phyloP scores from a whole-genome alignment of 2,329 filamentous ascomycete genomes.

The Monosporascus sp. region DNA sequence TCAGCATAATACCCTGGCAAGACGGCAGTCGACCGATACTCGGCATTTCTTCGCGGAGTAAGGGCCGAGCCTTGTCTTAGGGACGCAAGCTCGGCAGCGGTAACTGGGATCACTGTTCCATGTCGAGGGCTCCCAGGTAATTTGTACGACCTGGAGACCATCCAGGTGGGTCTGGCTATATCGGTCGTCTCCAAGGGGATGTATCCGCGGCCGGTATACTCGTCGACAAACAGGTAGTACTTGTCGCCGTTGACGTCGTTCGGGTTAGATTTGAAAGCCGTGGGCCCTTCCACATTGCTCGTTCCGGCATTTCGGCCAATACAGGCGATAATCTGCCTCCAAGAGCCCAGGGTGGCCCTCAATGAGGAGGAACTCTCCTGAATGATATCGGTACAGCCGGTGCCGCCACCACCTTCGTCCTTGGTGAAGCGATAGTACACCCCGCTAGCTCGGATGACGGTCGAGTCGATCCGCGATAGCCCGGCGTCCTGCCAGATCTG shows the following conservation, averaged over 20 bases:
- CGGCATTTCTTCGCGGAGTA: not conserved
- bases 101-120: conserved; percentile 48
- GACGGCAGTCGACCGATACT: conserved; percentile 25
- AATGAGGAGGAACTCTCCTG: conserved; percentile 41
- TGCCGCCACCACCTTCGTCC: conserved; percentile 42
- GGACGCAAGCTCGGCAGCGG: conserved; percentile 35
- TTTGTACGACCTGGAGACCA: conserved; percentile 37
- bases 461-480: conserved; percentile 47
- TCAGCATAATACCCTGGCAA: conserved; percentile 37
- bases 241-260: conserved; percentile 45
- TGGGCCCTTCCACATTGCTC: conserved; percentile 44
- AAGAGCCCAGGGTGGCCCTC: conserved; percentile 33
- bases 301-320: conserved; percentile 46
- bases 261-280: conserved; percentile 44
- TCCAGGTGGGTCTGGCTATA: conserved; percentile 43
- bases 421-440: conserved; percentile 50
- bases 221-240: conserved; percentile 51
- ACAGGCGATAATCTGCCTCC: conserved; percentile 40
- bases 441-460: conserved; percentile 36
- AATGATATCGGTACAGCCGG: conserved; percentile 49
- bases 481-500: conserved; percentile 47
- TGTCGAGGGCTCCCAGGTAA: conserved; percentile 46
- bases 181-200: conserved; percentile 47
- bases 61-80: conserved; percentile 16
- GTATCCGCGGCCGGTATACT: conserved; percentile 45